Conservation (phyloP, 148 eudicot genomes). For the Fagopyrum esculentum region DNA sequence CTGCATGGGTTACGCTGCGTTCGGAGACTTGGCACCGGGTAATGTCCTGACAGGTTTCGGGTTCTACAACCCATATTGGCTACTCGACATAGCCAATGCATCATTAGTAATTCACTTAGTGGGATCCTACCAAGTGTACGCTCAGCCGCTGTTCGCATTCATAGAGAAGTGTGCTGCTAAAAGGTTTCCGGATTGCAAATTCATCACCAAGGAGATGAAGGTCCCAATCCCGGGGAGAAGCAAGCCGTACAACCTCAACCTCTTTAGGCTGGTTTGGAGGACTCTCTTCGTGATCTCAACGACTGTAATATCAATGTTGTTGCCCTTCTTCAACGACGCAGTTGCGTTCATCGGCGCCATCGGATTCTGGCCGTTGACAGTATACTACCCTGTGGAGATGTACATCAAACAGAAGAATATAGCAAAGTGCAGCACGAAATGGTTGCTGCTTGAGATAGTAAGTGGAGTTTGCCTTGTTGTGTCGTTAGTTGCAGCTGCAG, state of each 20-base stretch:
- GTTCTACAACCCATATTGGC: conserved; percentile 12
- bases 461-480: conserved; percentile 24
- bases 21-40: conserved; percentile 4
- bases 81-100: conserved; percentile 10
- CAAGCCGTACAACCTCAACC: conserved; percentile 25
- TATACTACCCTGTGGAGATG: conserved; percentile 68
- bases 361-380: conserved; percentile 51
- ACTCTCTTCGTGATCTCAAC: conserved; percentile 45
- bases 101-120: background rate
- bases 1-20: conserved; percentile 11
- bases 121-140: background rate
- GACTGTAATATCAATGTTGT: conserved; percentile 36
- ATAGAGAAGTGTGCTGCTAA: conserved; percentile 30
- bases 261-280: conserved; percentile 41
- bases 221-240: conserved; percentile 32
- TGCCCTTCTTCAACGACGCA: conserved; percentile 64
- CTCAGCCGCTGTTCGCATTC: conserved; percentile 36
- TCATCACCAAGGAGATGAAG: conserved; percentile 22
- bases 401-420: conserved; percentile 43
- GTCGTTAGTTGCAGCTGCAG: conserved; percentile 45
- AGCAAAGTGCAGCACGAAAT: conserved; percentile 28
- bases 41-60: conserved; percentile 10
- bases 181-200: conserved; percentile 27
- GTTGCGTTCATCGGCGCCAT: conserved; percentile 54
- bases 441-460: background rate